A percentile compares a stretch with the other conserved stretches of the same genome.
Evolutionary conservation across 2,329 filamentous ascomycete species (phyloP).

Genomic region (Colletotrichum incanum): DNA sequence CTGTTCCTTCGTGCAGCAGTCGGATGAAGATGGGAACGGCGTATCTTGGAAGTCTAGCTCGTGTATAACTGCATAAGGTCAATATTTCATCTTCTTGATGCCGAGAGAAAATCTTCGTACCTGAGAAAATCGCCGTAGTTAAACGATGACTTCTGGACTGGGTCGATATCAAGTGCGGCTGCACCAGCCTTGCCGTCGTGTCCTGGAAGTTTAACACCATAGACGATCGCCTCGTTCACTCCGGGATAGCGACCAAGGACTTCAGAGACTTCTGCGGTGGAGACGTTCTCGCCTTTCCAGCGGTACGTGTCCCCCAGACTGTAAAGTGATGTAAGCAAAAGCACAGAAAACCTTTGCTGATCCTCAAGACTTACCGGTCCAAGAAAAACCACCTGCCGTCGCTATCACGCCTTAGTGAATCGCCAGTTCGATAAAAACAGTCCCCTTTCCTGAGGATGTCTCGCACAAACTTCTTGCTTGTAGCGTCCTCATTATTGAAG

Average conservation of each 20-base stretch:
- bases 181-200: slow-evolving; percentile 80
- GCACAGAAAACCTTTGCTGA: not conserved
- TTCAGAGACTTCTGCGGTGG: slow-evolving; percentile 77
- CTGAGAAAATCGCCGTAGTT: slow-evolving; percentile 73
- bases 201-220: slow-evolving; percentile 75
- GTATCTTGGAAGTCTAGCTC: slow-evolving; percentile 77
- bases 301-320: slow-evolving; percentile 81
- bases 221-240: slow-evolving; percentile 78
- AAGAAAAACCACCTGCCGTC: slow-evolving; percentile 81
- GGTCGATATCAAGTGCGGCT: slow-evolving; percentile 71
- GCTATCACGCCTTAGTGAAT: slow-evolving; percentile 72
- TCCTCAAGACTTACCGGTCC: slow-evolving; percentile 57
- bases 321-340: slow-evolving; percentile 15
- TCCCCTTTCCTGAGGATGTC: slow-evolving; percentile 79
- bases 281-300: slow-evolving; percentile 81
- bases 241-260: slow-evolving; percentile 72
- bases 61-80: slow-evolving; percentile 61
- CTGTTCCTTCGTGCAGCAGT: slow-evolving; percentile 69
- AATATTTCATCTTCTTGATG: not conserved
- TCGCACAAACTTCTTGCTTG: slow-evolving; percentile 75
- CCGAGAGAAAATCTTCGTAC: slow-evolving; percentile 49
- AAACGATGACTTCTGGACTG: slow-evolving; percentile 63
- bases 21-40: slow-evolving; percentile 83
- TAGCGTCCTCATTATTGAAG: slow-evolving; percentile 77
- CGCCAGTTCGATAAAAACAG: slow-evolving; percentile 78